Conservation (phyloP, 1,284 basidiomycete species). For the Leccinum subrobustum region DNA sequence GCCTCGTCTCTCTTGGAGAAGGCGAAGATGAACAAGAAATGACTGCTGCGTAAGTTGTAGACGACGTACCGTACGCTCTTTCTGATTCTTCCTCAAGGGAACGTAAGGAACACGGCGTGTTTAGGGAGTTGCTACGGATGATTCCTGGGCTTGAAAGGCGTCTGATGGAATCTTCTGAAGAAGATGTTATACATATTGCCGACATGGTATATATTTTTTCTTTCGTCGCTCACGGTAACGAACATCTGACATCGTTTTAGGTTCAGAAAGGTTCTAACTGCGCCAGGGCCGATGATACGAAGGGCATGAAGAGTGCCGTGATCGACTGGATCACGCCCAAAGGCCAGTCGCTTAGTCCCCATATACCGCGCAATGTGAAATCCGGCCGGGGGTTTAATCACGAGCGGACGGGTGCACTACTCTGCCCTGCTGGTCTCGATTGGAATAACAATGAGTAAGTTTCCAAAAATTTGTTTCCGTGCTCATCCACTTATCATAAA, state of each 20-base stretch:
- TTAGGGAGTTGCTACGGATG: neutral
- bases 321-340: no score
- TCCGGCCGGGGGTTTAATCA: neutral
- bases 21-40: no score
- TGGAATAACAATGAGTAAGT: neutral
- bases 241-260: neutral
- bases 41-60: no score
- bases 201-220: neutral
- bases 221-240: neutral
- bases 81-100: no score
- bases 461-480: neutral
- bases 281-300: neutral
- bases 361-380: neutral
- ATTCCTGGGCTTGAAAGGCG: neutral
- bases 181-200: neutral
- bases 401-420: neutral
- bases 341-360: no score
- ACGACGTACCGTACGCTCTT: no score
- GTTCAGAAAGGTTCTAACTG: neutral
- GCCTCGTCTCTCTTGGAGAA: no score
- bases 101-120: neutral
- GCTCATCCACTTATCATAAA: no score
- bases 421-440: neutral
- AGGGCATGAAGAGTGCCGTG: no score
- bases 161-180: neutral